Percentiles rank a stretch among this genome's conserved stretches.
Conservation (phyloP, 176 grass and related monocot species). For the Luzula sylvatica region DNA sequence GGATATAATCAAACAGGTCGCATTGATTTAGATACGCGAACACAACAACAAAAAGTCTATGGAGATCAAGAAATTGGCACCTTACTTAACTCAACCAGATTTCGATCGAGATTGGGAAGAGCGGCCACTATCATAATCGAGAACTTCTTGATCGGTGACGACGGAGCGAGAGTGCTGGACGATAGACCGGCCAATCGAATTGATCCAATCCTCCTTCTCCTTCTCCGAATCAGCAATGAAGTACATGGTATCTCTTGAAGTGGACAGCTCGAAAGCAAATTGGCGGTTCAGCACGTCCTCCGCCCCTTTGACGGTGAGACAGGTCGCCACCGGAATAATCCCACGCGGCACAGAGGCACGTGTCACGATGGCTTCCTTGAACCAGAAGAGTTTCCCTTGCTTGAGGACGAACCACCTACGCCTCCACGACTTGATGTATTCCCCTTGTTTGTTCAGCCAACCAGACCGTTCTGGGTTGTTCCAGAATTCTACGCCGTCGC, state of each 20-base stretch:
- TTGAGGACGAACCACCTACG: conserved; percentile 98
- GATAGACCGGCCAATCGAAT: conserved; percentile 91
- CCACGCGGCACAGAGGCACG: conserved; percentile 65
- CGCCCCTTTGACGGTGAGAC: conserved; percentile 93
- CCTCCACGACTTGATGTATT: conserved; percentile 99
- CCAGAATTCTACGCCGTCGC: conserved; percentile 85
- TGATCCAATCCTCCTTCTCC: conserved; percentile 99
- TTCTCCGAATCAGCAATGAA: conserved; percentile 97
- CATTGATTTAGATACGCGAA: no score
- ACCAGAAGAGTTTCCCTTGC: conserved; percentile 93
- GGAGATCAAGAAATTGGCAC: not conserved
- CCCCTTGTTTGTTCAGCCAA: conserved; percentile 91
- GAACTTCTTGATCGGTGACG: conserved; percentile 69
- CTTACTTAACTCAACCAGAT: no score
- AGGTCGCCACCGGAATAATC: conserved; percentile 69
- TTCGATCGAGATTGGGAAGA: conserved; percentile 12
- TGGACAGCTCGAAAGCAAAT: conserved; percentile 93
- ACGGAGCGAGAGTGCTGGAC: conserved; percentile 87
- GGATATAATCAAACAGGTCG: no score
- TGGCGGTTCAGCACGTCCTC: conserved; percentile 84
- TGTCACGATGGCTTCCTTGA: conserved; percentile 69
- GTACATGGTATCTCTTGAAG: conserved; percentile 79
- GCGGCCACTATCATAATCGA: conserved; percentile 79
- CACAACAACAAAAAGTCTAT: not conserved
- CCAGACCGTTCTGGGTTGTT: conserved; percentile 51